Conservation (phyloP, 306 rosid species). For the Purshia tridentata region DNA sequence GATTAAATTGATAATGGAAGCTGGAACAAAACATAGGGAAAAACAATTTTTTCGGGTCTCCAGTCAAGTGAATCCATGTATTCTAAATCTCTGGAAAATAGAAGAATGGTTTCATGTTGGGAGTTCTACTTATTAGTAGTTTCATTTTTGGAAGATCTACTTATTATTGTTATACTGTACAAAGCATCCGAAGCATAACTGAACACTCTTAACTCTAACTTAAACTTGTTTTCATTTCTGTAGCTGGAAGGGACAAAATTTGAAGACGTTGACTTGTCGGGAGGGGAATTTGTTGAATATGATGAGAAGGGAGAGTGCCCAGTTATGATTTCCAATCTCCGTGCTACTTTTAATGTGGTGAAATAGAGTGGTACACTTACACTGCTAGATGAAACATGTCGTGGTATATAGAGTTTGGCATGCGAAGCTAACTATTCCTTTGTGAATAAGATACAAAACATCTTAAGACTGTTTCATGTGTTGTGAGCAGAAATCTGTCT, state of each 20-base stretch:
- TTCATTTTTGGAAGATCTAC: background rate
- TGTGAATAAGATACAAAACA: constrained; percentile 23
- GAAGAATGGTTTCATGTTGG: background rate
- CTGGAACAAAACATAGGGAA: background rate
- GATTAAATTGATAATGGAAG: background rate
- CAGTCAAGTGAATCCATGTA: background rate
- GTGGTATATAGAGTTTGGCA: constrained; percentile 19
- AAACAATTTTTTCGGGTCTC: background rate
- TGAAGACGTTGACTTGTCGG: constrained; percentile 71
- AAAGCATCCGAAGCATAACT: too few relatives aligned
- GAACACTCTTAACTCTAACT: background rate
- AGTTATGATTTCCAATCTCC: constrained; percentile 70
- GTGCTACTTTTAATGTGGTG: constrained; percentile 63
- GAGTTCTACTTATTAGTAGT: background rate
- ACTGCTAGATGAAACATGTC: background rate
- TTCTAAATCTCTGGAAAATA: background rate
- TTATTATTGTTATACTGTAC: background rate
- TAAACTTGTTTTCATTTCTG: constrained; percentile 21
- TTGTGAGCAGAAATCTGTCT: background rate
- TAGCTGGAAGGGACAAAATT: constrained; percentile 74
- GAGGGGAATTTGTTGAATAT: constrained; percentile 70
- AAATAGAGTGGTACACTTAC: constrained; percentile 29
- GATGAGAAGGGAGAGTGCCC: constrained; percentile 92
- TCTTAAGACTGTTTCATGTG: constrained; percentile 17
- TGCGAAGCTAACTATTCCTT: constrained; percentile 22